Evolutionary conservation across 2,329 filamentous ascomycete species (phyloP).

Genomic region (Trichoderma semiorbis): DNA sequence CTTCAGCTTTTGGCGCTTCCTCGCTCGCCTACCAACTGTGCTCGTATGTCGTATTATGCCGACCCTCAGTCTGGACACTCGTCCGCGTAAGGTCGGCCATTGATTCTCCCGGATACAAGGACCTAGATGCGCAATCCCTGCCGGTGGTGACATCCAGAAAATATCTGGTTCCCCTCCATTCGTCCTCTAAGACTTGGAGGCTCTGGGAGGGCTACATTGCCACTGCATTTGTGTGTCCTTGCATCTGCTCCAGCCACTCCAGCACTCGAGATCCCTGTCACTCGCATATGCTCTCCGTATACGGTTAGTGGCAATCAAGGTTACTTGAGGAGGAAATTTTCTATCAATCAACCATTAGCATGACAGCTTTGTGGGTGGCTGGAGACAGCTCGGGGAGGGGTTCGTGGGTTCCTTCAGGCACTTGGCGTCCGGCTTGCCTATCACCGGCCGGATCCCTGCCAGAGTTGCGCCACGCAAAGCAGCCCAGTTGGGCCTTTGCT

Average conservation of each 20-base stretch:
- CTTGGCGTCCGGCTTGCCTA: neutral
- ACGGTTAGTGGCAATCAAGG: neutral
- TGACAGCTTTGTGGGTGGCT: neutral
- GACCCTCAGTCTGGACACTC: neutral
- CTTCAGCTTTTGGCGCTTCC: neutral
- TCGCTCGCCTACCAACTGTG: neutral
- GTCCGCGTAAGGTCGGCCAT: neutral
- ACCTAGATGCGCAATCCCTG: neutral
- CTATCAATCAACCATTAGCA: slow-evolving; percentile 4
- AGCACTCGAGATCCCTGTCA: neutral
- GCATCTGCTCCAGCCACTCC: neutral
- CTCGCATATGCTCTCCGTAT: neutral
- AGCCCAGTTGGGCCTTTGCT: neutral
- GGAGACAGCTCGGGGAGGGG: neutral
- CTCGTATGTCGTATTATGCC: neutral
- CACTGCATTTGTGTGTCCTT: neutral
- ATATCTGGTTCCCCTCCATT: neutral
- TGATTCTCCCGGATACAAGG: neutral
- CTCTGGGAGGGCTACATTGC: slow-evolving; percentile 5
- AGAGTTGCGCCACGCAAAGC: neutral
- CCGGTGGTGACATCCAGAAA: neutral
- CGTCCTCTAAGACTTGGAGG: neutral
- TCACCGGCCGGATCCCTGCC: slow-evolving; percentile 2
- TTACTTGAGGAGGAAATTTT: neutral
- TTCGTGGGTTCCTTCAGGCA: slow-evolving; percentile 4